Evolutionary conservation across 345 rosid species (phyloP), one percentile per base, ranked within the genome.

Genomic region (Jatropha curcas): DNA sequence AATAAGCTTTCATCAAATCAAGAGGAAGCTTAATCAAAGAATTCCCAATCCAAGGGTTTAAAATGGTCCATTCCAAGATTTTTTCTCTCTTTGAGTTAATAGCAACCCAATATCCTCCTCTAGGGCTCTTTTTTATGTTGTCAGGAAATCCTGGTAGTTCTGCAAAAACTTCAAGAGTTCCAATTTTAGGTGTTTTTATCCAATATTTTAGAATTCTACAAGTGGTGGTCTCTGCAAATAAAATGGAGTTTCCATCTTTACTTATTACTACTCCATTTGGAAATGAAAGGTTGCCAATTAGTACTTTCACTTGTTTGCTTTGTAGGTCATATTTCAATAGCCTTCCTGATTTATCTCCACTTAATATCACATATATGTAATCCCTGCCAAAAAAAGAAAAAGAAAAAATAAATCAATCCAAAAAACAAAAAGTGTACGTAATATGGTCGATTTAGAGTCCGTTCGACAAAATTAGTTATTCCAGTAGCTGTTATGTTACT

Each of bases 21-120:
- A 83, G 35, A 9, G 91, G 91, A 2, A 86, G 52, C 57, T 76
- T 77, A 31, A 83, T 62, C 61, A 88, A 65, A 20, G 79, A 67
- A 13, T 79, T 85, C 13, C 98, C 92, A 0, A 84, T 64, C 90
- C 88, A 80, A 39, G 85, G 81, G 56, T 69, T 60, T 4, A 89
- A 84, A 43, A 84, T 22, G 0, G 84, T 74, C 71, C 77, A 78
- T 6, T 74, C 57, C 0, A 84, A 43, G 7, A 90, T 24, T 78
- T 67, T 83, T 0, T 70, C 22, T 62, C 79, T 88, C 71, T 65
- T 89, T 0, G 96, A 79, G 63, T 86, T 74, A 10, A 92, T 31
- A 1, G 84, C 76, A 16, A 77, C 81, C 81, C 81, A 77, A 62
- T 66, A 77, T 10, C 77, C 81, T 7, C 70, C 77, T 68, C 73